phyloP scores from a whole-genome alignment of 2,329 filamentous ascomycete species.

The Ascocoryne sarcoides region DNA sequence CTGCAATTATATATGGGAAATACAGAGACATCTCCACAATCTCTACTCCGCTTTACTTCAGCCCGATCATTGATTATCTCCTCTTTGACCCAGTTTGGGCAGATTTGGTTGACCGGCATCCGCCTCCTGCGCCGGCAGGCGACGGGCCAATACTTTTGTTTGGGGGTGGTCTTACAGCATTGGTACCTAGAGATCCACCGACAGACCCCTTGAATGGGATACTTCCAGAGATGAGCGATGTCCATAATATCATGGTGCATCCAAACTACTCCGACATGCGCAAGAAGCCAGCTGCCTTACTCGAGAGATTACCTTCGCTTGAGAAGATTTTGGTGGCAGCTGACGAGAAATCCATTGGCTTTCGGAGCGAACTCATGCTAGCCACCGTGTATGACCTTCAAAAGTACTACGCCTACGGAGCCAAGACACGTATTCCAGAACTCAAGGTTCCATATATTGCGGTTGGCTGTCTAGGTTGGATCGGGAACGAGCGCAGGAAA shows the following conservation, averaged over 20 bases:
- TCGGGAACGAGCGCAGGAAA: conserved; percentile 10
- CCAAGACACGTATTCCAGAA: conserved; percentile 1
- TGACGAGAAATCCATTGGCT: conserved; percentile 18
- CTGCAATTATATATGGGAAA: conserved; percentile 8
- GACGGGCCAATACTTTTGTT: not conserved
- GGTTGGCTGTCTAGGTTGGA: conserved; percentile 19
- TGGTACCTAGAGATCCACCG: no score
- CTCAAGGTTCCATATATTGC: conserved; percentile 14
- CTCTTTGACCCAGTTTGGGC: conserved; percentile 19
- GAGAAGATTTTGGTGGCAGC: conserved; percentile 15
- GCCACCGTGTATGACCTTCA: conserved; percentile 16
- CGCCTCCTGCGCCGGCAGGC: no score
- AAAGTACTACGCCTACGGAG: conserved; percentile 11
- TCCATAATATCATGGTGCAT: conserved; percentile 19
- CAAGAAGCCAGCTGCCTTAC: conserved; percentile 8
- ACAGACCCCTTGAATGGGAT: conserved; percentile 13
- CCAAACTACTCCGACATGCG: conserved; percentile 15
- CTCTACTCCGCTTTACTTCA: conserved; percentile 9
- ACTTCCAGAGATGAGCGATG: conserved; percentile 4
- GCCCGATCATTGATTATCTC: conserved; percentile 11
- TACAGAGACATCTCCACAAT: conserved; percentile 5
- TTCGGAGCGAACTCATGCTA: conserved; percentile 16
- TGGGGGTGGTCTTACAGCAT: not conserved
- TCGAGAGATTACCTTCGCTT: conserved; percentile 9
- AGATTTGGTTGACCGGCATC: not conserved